phyloP scores from a whole-genome alignment of 2,329 filamentous ascomycete species.

The Akanthomyces dipterigenus region DNA sequence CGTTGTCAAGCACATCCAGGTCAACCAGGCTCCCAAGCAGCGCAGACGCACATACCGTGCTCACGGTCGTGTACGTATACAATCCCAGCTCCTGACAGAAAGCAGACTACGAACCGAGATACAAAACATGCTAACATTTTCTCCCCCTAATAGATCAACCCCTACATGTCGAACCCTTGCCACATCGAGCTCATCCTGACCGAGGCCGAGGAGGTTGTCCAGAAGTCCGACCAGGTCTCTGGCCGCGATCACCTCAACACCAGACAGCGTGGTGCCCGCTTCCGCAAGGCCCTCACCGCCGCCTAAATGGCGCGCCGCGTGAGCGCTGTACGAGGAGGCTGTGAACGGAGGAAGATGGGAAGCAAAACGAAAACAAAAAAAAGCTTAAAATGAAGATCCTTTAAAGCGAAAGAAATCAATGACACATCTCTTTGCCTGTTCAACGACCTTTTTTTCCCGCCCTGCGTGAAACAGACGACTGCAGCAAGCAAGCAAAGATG shows the following conservation, averaged over 20 bases:
- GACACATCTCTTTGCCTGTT: constrained; percentile 12
- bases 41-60: constrained; percentile 98
- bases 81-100: background rate
- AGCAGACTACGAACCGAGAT: background rate
- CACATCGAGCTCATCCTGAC: constrained; percentile 99
- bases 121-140: background rate
- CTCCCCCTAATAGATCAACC: constrained; percentile 79
- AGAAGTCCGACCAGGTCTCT: constrained; percentile 84
- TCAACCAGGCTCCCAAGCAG: constrained; percentile 99
- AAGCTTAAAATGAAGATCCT: constrained; percentile 14
- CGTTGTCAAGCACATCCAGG: constrained; percentile 99
- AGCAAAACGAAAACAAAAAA: constrained; percentile 5
- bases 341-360: background rate
- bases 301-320: constrained; percentile 39
- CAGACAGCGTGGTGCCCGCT: constrained; percentile 77
- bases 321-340: background rate
- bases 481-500: constrained; percentile 4
- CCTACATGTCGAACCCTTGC: constrained; percentile 99
- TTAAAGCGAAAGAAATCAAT: constrained; percentile 13
- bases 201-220: constrained; percentile 91
- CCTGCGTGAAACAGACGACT: constrained; percentile 5
- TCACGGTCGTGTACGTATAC: constrained; percentile 89
- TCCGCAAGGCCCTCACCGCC: constrained; percentile 58
- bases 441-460: background rate
- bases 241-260: constrained; percentile 67